Base-by-base conservation (phyloP, 129 eudicot genomes). In the Flaveria trinervia region DNA sequence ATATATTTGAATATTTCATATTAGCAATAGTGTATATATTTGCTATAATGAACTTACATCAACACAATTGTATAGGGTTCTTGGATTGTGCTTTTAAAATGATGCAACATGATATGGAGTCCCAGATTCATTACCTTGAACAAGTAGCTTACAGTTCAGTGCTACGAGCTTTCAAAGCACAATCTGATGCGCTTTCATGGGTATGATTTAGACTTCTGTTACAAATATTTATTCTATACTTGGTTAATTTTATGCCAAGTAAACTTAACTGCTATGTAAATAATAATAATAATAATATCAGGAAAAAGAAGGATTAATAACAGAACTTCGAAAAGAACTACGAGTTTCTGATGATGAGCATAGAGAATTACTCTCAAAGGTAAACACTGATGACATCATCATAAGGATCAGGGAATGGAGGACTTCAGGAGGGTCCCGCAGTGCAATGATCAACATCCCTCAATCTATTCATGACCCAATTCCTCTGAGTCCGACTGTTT, bases 261-360 rank as follows among this genome's bases (percentile, higher is more conserved):
- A 30, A 28, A 41, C 74, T 81, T 76, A 71, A 75, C 48, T 74
- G 73, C 75, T 61, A 69, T 16, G 20, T 50, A 51, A 30, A 30
- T 30, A 30, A 2, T 30, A 30, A 30, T 61, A 64, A 61, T 61
- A 65, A 20, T 51, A 74, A 74, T 68, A 12, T 52, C 90, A 95
- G 99, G 99, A 92, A 74, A 95, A 95, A 71, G 99, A 95, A 85
- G 96, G 97, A 44, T 80, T 95, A 14, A 95, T 95, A 75, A 95
- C 99, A 69, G 99, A 95, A 85, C 95, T 95, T 69, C 85, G 99
- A 65, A 95, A 92, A 85, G 99, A 95, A 80, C 80, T 95, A 77
- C 85, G 99, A 77, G 99, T 95, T 51, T 95, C 99, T 36, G 99
- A 95, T 76, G 99, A 95, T 43, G 99, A 95, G 80, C 99, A 95